phyloP scores from a whole-genome alignment of 257 asterid genomes.

The Solanum bulbocastanum region DNA sequence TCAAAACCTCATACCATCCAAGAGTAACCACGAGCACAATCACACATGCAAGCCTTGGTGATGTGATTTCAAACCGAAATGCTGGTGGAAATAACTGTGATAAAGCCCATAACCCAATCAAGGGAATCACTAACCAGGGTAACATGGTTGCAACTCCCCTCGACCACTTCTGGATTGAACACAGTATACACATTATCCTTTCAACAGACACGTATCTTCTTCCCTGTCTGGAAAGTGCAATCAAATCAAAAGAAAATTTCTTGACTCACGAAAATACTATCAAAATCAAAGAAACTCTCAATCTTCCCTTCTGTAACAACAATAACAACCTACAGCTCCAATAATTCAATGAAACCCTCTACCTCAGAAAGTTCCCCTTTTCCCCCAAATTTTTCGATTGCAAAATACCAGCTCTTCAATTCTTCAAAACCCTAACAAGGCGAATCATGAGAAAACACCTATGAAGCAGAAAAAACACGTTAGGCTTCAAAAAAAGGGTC shows the following conservation, averaged over 20 bases:
- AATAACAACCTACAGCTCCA: constrained; percentile 5
- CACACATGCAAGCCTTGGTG: constrained; percentile 91
- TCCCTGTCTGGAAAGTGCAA: constrained; percentile 22
- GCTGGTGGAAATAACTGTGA: constrained; percentile 97
- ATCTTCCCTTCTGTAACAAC: background rate
- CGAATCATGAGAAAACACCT: constrained; percentile 43
- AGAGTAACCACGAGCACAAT: constrained; percentile 70
- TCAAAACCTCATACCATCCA: constrained; percentile 86
- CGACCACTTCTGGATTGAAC: constrained; percentile 96
- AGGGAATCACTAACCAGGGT: constrained; percentile 98
- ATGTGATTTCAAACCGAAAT: constrained; percentile 84
- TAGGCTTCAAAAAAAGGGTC: background rate
- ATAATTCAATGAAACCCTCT: constrained; percentile 27
- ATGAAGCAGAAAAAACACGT: background rate
- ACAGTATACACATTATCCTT: constrained; percentile 98
- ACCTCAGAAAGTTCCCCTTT: constrained; percentile 9
- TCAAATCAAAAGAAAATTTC: background rate
- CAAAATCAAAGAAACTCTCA: background rate
- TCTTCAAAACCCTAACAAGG: constrained; percentile 51
- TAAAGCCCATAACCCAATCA: constrained; percentile 88
- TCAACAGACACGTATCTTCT: constrained; percentile 33
- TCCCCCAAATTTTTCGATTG: constrained; percentile 19
- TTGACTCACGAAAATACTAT: background rate
- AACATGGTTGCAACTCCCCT: constrained; percentile 94
- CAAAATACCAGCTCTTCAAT: constrained; percentile 23